These are phyloP conservation scores for Colletotrichum brevisporum DNA, from an alignment of 2,329 filamentous ascomycete species.

Conservation along the genomic window DNA sequence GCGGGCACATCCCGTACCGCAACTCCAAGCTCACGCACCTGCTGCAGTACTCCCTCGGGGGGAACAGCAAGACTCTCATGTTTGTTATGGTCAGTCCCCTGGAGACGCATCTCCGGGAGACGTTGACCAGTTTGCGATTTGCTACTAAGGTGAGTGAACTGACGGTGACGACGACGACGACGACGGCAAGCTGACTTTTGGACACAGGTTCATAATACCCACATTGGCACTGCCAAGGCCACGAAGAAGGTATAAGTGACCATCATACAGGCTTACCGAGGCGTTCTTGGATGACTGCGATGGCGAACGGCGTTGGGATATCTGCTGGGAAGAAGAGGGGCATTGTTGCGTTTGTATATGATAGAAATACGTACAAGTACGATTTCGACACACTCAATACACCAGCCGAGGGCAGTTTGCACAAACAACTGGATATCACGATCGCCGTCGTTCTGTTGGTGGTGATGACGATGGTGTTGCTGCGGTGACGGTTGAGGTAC, in stretches of 20 bases:
- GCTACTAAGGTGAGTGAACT: constrained; percentile 85
- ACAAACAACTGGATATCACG: neutral
- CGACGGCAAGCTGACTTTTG: constrained; percentile 8
- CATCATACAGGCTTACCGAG: constrained; percentile 24
- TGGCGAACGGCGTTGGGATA: constrained; percentile 33
- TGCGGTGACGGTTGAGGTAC: neutral
- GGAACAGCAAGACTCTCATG: constrained; percentile 98
- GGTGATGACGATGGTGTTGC: neutral
- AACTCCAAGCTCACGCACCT: constrained; percentile 98
- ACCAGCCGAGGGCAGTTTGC: constrained; percentile 22
- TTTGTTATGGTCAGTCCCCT: constrained; percentile 98
- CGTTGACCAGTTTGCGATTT: constrained; percentile 93
- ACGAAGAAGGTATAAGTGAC: constrained; percentile 66
- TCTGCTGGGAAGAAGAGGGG: constrained; percentile 26
- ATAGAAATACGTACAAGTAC: constrained; percentile 41
- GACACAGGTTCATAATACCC: constrained; percentile 83
- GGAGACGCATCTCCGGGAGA: constrained; percentile 92
- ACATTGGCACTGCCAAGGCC: constrained; percentile 90
- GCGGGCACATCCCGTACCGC: constrained; percentile 89
- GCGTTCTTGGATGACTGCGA: constrained; percentile 34
- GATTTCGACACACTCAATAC: constrained; percentile 42
- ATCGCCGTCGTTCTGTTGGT: neutral
- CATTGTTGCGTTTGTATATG: constrained; percentile 41
- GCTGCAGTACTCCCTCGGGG: constrained; percentile 93
- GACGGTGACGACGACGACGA: accelerated